A percentile compares a stretch with the other conserved stretches of the same genome.
These are phyloP conservation scores for Populus pruinosa DNA, from an alignment of 345 rosid species.

Conservation along the genomic window DNA sequence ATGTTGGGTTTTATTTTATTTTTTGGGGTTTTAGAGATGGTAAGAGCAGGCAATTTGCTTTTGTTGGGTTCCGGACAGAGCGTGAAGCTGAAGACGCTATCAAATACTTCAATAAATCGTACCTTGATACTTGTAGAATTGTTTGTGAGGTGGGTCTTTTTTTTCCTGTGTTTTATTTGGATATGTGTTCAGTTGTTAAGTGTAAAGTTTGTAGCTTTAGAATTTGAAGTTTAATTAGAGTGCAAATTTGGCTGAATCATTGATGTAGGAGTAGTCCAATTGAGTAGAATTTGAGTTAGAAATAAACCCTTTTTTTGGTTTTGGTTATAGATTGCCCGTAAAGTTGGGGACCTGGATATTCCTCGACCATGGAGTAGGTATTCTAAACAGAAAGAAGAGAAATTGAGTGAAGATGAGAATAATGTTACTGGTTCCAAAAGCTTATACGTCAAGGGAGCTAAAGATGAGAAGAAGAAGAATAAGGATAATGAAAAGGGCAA, in stretches of 20 bases:
- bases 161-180: background rate
- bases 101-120: slow-evolving; percentile 65
- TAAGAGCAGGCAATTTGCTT: slow-evolving; percentile 78
- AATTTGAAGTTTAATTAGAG: background rate
- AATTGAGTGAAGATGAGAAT: slow-evolving; percentile 20
- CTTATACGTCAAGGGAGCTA: slow-evolving; percentile 8
- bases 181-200: background rate
- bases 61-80: slow-evolving; percentile 71
- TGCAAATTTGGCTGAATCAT: background rate
- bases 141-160: slow-evolving; percentile 63
- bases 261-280: background rate
- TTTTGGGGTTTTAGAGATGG: slow-evolving; percentile 55
- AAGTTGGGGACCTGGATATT: slow-evolving; percentile 58
- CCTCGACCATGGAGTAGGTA: slow-evolving; percentile 92
- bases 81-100: slow-evolving; percentile 80
- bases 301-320: background rate
- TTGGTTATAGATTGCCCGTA: slow-evolving; percentile 56
- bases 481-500: slow-evolving; percentile 20
- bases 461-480: slow-evolving; percentile 32
- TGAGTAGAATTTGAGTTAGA: background rate
- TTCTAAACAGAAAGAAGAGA: slow-evolving; percentile 47
- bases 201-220: background rate
- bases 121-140: slow-evolving; percentile 55
- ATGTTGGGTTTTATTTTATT: too few relatives aligned
- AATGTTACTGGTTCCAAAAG: slow-evolving; percentile 17